Percentiles rank a stretch among this genome's conserved stretches.
These are phyloP conservation scores for Penicillium paneum DNA, from an alignment of 2,329 filamentous ascomycete species.

Conservation along the genomic window DNA sequence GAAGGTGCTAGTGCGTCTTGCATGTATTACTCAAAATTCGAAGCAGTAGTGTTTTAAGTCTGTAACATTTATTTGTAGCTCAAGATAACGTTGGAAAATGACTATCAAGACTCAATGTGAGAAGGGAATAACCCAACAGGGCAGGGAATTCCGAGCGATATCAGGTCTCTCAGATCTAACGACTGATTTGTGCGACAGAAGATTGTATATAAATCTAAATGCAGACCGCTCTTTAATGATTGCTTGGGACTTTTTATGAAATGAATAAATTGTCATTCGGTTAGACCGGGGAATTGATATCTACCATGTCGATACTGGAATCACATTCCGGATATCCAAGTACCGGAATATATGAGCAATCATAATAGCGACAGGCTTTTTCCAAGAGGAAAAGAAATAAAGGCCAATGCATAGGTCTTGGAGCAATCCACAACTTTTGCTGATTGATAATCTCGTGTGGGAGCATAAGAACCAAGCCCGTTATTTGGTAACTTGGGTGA, in stretches of 20 bases:
- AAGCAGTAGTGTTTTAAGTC: neutral
- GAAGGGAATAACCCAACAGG: neutral
- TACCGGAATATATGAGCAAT: conserved; percentile 1
- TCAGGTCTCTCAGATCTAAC: neutral
- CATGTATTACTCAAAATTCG: neutral
- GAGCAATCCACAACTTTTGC: too few relatives aligned
- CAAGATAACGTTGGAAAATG: too few relatives aligned
- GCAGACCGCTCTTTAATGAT: neutral
- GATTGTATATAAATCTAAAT: too few relatives aligned
- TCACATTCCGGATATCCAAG: neutral
- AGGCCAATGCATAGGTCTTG: too few relatives aligned
- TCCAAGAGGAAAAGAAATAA: neutral
- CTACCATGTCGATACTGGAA: neutral
- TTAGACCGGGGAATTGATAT: too few relatives aligned
- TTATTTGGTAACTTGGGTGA: too few relatives aligned
- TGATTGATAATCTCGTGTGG: too few relatives aligned
- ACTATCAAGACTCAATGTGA: neutral
- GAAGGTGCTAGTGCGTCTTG: neutral
- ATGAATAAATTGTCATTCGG: neutral
- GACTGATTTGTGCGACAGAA: too few relatives aligned
- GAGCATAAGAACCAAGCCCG: too few relatives aligned
- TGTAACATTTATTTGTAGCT: neutral
- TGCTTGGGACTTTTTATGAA: too few relatives aligned
- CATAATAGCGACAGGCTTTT: neutral
- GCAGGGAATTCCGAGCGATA: neutral